These are phyloP conservation scores for Hanseniaspora sp. DNA, from an alignment of 1,139 yeast genomes.

Conservation along the genomic window DNA sequence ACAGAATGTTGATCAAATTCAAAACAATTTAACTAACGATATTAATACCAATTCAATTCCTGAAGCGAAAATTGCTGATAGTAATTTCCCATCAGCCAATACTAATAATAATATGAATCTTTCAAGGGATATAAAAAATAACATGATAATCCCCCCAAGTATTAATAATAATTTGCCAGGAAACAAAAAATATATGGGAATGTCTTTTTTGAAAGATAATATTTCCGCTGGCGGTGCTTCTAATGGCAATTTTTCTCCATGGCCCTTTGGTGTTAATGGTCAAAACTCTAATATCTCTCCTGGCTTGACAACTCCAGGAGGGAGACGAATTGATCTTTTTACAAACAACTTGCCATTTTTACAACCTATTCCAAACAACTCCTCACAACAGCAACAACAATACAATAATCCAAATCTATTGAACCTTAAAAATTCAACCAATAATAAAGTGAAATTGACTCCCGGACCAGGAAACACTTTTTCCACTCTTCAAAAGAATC, in stretches of 20 bases:
- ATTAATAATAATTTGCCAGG: conserved; percentile 7
- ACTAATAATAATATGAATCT: neutral
- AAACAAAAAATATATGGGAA: neutral
- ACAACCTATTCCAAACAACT: neutral
- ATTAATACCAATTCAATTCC: too few species aligned
- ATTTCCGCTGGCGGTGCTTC: conserved; percentile 11
- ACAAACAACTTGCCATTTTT: neutral
- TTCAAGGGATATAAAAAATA: neutral
- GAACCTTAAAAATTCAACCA: neutral
- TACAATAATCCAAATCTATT: neutral
- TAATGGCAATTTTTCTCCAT: conserved; percentile 4
- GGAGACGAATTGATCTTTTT: conserved; percentile 8
- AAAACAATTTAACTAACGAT: too few species aligned
- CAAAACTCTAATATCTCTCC: conserved; percentile 3
- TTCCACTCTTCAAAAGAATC: neutral
- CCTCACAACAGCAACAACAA: too few species aligned
- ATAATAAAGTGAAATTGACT: conserved; percentile 6
- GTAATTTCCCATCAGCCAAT: neutral
- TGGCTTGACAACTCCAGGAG: conserved; percentile 11
- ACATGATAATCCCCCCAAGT: neutral
- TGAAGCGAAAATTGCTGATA: neutral
- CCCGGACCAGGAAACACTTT: neutral
- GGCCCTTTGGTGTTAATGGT: conserved; percentile 3
- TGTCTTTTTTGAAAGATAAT: conserved; percentile 3
- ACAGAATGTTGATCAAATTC: too few species aligned